These are phyloP conservation scores for Pseudogymnoascus verrucosus DNA, from an alignment of 2,329 filamentous ascomycete genomes.

Conservation along the genomic window DNA sequence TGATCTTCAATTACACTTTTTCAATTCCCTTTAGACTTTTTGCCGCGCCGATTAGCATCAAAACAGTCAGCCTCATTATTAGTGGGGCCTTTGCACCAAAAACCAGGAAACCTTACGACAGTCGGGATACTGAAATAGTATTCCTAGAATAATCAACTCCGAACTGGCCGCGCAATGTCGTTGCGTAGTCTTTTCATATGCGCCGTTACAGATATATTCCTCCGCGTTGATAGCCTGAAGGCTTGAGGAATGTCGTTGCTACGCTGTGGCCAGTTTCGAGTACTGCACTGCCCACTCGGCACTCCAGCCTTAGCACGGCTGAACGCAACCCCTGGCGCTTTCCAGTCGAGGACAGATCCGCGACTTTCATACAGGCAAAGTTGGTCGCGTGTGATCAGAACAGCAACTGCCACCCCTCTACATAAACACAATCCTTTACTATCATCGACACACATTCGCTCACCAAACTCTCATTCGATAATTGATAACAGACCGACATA, in stretches of 20 bases:
- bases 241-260: constrained; percentile 8
- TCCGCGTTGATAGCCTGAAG: not conserved
- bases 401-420: constrained; percentile 3
- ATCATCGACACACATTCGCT: not conserved
- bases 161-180: constrained; percentile 5
- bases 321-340: constrained; percentile 17
- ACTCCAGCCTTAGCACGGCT: constrained; percentile 15
- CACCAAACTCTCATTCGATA: not conserved
- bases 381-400: constrained; percentile 5
- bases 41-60: not conserved
- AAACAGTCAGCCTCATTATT: constrained; percentile 4
- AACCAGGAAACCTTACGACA: not conserved
- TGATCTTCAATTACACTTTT: not conserved
- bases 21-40: not conserved
- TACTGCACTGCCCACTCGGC: constrained; percentile 8
- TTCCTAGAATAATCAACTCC: constrained; percentile 4
- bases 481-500: not conserved
- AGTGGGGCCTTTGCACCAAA: not conserved
- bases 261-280: not conserved
- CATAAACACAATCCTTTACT: not conserved
- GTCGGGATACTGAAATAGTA: not conserved
- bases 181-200: constrained; percentile 7
- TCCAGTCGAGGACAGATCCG: constrained; percentile 27
- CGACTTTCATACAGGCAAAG: constrained; percentile 11
- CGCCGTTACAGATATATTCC: not conserved